phyloP scores from a whole-genome alignment of 495 filamentous ascomycete genomes.

The Haplographium delicatum region DNA sequence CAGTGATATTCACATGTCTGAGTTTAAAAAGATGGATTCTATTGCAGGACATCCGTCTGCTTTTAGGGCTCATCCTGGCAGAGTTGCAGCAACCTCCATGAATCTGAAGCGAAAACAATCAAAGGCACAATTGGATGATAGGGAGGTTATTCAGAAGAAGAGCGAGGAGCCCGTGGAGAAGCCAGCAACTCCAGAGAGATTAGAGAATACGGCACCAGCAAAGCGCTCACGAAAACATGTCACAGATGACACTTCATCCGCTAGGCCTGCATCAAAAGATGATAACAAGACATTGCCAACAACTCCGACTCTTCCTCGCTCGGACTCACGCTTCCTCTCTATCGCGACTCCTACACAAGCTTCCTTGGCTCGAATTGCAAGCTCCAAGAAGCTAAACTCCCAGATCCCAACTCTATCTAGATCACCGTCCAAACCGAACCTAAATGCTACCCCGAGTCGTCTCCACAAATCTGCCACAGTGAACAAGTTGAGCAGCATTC shows the following conservation, averaged over 20 bases:
- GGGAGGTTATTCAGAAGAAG: conserved; percentile 11
- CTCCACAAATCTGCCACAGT: conserved; percentile 33
- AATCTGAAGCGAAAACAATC: conserved; percentile 71
- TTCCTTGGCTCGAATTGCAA: conserved; percentile 61
- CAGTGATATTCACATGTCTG: conserved; percentile 74
- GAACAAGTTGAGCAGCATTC: conserved; percentile 25
- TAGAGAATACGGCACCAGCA: conserved; percentile 26
- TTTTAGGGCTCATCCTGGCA: conserved; percentile 59
- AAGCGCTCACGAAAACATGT: conserved; percentile 31
- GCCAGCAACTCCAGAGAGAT: conserved; percentile 21
- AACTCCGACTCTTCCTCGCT: conserved; percentile 24
- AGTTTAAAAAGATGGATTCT: conserved; percentile 96
- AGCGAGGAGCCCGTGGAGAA: conserved; percentile 15
- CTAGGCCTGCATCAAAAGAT: conserved; percentile 37
- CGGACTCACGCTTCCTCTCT: conserved; percentile 37
- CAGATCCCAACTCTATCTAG: conserved; percentile 34
- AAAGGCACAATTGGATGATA: conserved; percentile 64
- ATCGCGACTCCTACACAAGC: conserved; percentile 76
- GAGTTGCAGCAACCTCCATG: conserved; percentile 43
- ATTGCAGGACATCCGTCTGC: conserved; percentile 80
- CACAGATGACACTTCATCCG: conserved; percentile 42
- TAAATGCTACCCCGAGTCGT: conserved; percentile 10
- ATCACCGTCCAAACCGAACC: conserved; percentile 22
- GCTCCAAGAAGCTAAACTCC: conserved; percentile 44
- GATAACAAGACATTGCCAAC: conserved; percentile 33